These are phyloP conservation scores for Dentipellis fragilis DNA, from an alignment of 768 basidiomycete species.

Conservation along the genomic window DNA sequence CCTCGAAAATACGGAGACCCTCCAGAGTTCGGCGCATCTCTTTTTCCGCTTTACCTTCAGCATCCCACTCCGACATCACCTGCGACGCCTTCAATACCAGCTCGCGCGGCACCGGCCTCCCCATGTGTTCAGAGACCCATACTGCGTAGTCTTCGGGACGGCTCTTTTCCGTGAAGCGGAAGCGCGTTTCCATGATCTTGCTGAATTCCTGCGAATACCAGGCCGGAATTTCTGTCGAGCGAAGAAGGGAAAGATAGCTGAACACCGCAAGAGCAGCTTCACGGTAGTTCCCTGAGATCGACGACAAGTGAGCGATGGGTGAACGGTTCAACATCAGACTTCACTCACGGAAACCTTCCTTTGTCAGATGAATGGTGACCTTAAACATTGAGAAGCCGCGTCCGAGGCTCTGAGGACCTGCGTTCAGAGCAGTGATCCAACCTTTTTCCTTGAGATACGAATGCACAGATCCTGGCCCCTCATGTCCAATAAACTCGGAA, in stretches of 20 bases:
- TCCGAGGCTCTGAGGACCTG: conserved; percentile 60
- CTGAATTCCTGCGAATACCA: conserved; percentile 73
- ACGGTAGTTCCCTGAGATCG: conserved; percentile 57
- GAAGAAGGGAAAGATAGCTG: conserved; percentile 70
- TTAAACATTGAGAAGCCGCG: conserved; percentile 89
- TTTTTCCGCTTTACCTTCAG: conserved; percentile 29
- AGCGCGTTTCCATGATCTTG: conserved; percentile 60
- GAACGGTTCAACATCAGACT: not conserved
- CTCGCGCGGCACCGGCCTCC: conserved; percentile 75
- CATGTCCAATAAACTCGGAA: conserved; percentile 80
- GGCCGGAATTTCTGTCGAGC: conserved; percentile 46
- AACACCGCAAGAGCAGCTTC: conserved; percentile 59
- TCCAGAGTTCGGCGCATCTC: conserved; percentile 58
- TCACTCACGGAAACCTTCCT: conserved; percentile 73
- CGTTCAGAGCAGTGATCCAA: conserved; percentile 69
- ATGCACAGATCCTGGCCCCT: conserved; percentile 85
- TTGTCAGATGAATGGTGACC: conserved; percentile 69
- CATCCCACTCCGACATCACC: conserved; percentile 67
- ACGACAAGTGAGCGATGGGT: conserved; percentile 3
- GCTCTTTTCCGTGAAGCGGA: conserved; percentile 81
- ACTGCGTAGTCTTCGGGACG: conserved; percentile 74
- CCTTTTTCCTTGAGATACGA: conserved; percentile 86
- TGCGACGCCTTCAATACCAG: conserved; percentile 62
- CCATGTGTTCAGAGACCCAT: conserved; percentile 63
- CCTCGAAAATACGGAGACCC: conserved; percentile 42